phyloP scores from a whole-genome alignment of 768 basidiomycete species.

The Russula sp. region DNA sequence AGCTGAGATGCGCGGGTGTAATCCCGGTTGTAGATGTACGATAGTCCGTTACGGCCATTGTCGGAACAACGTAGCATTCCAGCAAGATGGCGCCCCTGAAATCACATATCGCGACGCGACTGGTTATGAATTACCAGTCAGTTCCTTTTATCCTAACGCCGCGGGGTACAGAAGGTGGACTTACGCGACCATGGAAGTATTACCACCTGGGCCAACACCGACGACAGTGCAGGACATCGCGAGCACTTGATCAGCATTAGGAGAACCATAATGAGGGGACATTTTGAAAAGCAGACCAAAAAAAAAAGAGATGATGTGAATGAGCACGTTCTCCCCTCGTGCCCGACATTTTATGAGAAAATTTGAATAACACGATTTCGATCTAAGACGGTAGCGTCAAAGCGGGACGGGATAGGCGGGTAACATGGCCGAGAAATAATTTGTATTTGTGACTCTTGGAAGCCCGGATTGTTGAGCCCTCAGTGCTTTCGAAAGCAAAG shows the following conservation, averaged over 20 bases:
- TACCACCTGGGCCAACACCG: constrained; percentile 77
- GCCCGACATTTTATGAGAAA: neutral
- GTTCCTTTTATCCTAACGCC: neutral
- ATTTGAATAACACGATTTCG: neutral
- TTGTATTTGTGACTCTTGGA: neutral
- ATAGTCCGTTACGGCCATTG: constrained; percentile 64
- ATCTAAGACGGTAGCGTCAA: neutral
- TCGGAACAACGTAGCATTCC: constrained; percentile 63
- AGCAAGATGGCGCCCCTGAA: constrained; percentile 49
- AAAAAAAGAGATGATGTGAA: constrained; percentile 8
- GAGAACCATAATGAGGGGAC: constrained; percentile 28
- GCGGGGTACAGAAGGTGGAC: constrained; percentile 28
- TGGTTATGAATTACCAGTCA: constrained; percentile 24
- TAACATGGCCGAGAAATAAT: constrained; percentile 11
- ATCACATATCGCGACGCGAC: constrained; percentile 38
- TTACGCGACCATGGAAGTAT: constrained; percentile 78
- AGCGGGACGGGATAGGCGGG: neutral
- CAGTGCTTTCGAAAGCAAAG: neutral
- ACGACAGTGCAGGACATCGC: constrained; percentile 52
- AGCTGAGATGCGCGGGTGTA: constrained; percentile 36
- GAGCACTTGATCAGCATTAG: constrained; percentile 42
- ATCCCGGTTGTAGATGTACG: constrained; percentile 61
- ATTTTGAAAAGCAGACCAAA: constrained; percentile 19
- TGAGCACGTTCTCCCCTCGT: neutral
- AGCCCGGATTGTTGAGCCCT: neutral